Conservation (phyloP, 306 rosid species). For the Dalbergia oliveri region DNA sequence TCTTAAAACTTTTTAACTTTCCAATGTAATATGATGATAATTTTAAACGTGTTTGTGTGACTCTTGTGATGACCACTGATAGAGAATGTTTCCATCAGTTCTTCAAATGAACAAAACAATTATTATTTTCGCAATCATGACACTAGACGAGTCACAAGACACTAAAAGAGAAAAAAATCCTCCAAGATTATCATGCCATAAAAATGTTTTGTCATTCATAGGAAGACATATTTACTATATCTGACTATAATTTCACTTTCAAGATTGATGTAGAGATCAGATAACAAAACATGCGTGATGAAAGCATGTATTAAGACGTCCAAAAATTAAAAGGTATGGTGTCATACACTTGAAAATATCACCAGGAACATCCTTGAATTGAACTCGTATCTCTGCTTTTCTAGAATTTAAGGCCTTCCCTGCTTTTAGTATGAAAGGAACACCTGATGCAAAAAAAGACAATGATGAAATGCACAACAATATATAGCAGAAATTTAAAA, state of each 20-base stretch:
- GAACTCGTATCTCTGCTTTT: constrained; percentile 90
- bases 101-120: constrained; percentile 1
- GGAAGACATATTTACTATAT: not conserved
- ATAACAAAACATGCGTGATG: not conserved
- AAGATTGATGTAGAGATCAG: constrained; percentile 22
- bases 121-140: too few species aligned
- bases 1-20: not conserved
- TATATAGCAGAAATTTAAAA: not conserved
- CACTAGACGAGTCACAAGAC: too few species aligned
- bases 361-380: constrained; percentile 91
- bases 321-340: constrained; percentile 25
- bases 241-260: constrained; percentile 12
- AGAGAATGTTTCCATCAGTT: not conserved
- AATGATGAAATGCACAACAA: not conserved
- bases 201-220: not conserved
- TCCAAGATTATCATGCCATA: not conserved
- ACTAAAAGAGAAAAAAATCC: not conserved
- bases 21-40: not conserved
- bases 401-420: constrained; percentile 89
- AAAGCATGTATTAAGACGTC: constrained; percentile 28
- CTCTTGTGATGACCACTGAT: not conserved
- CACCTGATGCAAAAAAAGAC: constrained; percentile 59
- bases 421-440: constrained; percentile 87
- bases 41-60: not conserved
- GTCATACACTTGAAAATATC: constrained; percentile 87